These are phyloP conservation scores for Xanthoconium stramineum DNA, from an alignment of 768 basidiomycete species.

Conservation along the genomic window DNA sequence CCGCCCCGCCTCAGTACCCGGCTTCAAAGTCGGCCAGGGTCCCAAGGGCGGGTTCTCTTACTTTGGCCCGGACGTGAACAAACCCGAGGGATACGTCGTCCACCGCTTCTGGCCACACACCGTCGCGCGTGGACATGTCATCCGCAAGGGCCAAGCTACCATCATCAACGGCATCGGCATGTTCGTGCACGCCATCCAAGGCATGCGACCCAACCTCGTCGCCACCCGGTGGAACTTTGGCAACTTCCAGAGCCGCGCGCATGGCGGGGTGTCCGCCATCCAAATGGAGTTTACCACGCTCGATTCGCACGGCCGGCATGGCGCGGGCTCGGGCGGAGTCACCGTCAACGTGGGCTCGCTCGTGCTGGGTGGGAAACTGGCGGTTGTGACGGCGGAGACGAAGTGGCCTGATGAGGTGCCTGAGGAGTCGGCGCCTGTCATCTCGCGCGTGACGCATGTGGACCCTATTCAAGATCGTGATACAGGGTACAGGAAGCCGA, in stretches of 20 bases:
- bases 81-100: conserved; percentile 80
- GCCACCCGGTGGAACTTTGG: conserved; percentile 95
- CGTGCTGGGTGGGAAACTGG: conserved; percentile 77
- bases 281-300: conserved; percentile 96
- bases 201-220: conserved; percentile 94
- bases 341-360: conserved; percentile 82
- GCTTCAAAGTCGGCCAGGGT: conserved; percentile 90
- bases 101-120: conserved; percentile 89
- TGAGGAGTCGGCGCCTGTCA: conserved; percentile 44
- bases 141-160: conserved; percentile 59
- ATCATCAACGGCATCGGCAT: conserved; percentile 66
- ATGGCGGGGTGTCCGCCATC: conserved; percentile 77
- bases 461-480: conserved; percentile 63
- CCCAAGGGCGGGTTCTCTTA: conserved; percentile 87
- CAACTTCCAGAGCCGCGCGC: conserved; percentile 76
- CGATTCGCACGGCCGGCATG: conserved; percentile 72
- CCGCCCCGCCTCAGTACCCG: conserved; percentile 68
- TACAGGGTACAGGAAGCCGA: conserved; percentile 79
- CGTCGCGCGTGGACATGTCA: conserved; percentile 61
- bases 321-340: conserved; percentile 79
- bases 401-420: conserved; percentile 63
- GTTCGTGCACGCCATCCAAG: conserved; percentile 96
- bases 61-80: conserved; percentile 67
- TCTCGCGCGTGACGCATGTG: conserved; percentile 67
- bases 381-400: conserved; percentile 74